A percentile compares a stretch with the other conserved stretches of the same genome.
phyloP scores from a whole-genome alignment of 495 filamentous ascomycete species.

The Lindgomyces ingoldianus region DNA sequence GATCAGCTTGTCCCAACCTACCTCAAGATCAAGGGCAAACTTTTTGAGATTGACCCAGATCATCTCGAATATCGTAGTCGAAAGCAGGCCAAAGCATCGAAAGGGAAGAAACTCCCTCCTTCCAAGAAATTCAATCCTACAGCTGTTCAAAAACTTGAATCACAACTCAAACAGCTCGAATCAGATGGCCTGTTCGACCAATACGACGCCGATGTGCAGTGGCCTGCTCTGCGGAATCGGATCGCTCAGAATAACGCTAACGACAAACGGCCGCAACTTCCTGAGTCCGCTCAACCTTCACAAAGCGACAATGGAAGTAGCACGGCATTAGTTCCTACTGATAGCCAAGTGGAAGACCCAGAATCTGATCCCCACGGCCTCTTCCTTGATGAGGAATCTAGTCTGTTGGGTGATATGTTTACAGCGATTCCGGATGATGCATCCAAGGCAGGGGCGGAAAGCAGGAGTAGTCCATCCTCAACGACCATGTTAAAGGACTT shows the following conservation, averaged over 20 bases:
- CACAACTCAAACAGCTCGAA: constrained; percentile 74
- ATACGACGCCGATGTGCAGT: constrained; percentile 69
- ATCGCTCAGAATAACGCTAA: constrained; percentile 60
- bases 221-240: constrained; percentile 66
- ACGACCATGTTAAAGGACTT: constrained; percentile 73
- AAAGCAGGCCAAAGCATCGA: constrained; percentile 37
- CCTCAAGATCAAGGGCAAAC: constrained; percentile 65
- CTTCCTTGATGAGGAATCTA: constrained; percentile 31
- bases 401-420: constrained; percentile 71
- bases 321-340: not conserved
- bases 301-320: not conserved
- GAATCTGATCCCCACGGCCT: not conserved
- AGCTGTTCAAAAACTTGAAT: constrained; percentile 62
- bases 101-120: constrained; percentile 32
- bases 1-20: constrained; percentile 77
- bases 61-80: constrained; percentile 13
- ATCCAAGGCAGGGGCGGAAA: not conserved
- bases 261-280: constrained; percentile 19
- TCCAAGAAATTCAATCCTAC: constrained; percentile 43
- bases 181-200: constrained; percentile 86
- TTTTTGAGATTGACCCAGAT: constrained; percentile 74
- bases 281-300: too few species aligned
- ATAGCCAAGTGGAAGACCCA: not conserved
- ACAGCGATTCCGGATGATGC: constrained; percentile 21
- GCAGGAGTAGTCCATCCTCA: not conserved